Percentiles rank a stretch among this genome's conserved stretches.
Conservation (phyloP, 1,139 yeast species). For the Protomyces arabidopsidicola region DNA sequence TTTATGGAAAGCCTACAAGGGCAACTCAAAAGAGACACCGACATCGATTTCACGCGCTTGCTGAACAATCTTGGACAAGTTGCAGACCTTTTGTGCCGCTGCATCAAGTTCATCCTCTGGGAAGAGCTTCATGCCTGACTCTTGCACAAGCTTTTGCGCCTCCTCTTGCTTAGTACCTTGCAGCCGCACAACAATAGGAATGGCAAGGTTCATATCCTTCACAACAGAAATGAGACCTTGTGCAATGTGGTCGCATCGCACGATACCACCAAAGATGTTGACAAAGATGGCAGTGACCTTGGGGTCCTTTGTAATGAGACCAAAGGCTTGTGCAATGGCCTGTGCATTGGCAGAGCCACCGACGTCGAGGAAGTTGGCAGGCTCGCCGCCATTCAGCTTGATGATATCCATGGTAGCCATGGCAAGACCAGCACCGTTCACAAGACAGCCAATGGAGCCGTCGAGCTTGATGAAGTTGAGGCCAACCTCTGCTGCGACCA, state of each 20-base stretch:
- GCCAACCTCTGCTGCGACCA: conserved; percentile 82
- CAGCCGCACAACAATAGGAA: conserved; percentile 95
- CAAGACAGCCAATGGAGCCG: conserved; percentile 93
- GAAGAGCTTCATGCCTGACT: conserved; percentile 89
- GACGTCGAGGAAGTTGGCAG: conserved; percentile 98
- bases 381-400: conserved; percentile 96
- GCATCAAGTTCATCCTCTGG: conserved; percentile 90
- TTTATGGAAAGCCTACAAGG: conserved; percentile 38
- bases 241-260: conserved; percentile 98
- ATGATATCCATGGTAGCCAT: conserved; percentile 99
- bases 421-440: conserved; percentile 99
- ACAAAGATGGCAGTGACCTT: conserved; percentile 94
- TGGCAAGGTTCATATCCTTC: conserved; percentile 77
- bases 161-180: conserved; percentile 94
- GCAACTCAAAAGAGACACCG: conserved; percentile 49
- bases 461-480: conserved; percentile 95
- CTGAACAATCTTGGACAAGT: conserved; percentile 28
- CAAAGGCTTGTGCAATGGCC: conserved; percentile 95
- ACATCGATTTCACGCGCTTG: conserved; percentile 50
- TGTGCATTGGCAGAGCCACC: conserved; percentile 99
- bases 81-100: conserved; percentile 94
- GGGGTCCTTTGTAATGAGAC: conserved; percentile 81
- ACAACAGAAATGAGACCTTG: conserved; percentile 93
- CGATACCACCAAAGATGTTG: conserved; percentile 98
- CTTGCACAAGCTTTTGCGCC: conserved; percentile 79